These are phyloP conservation scores for Petunia axillaris DNA, from an alignment of 257 asterid genomes.

Conservation along the genomic window DNA sequence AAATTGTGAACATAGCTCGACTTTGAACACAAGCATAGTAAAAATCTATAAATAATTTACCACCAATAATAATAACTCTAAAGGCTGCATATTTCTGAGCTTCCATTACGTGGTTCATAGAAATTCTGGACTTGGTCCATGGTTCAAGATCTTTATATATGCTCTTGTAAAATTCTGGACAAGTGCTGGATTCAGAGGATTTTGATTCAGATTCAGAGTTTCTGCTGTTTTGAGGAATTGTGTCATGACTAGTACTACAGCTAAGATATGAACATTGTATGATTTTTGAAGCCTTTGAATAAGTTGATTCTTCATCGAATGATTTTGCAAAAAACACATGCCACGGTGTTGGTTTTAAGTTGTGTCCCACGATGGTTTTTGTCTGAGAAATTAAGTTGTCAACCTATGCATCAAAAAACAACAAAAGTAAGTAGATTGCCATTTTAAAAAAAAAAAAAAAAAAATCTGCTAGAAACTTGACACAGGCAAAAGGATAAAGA, in stretches of 20 bases:
- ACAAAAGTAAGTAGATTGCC: neutral
- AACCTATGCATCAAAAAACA: slow-evolving; percentile 39
- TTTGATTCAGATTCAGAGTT: neutral
- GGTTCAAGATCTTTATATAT: slow-evolving; percentile 59
- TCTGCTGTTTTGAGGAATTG: neutral
- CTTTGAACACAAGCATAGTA: slow-evolving; percentile 79
- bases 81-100: slow-evolving; percentile 61
- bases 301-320: slow-evolving; percentile 46
- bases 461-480: neutral
- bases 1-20: slow-evolving; percentile 68
- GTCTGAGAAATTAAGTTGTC: slow-evolving; percentile 49
- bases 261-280: slow-evolving; percentile 56
- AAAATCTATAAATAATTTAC: slow-evolving; percentile 57
- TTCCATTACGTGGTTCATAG: slow-evolving; percentile 45
- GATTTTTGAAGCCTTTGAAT: slow-evolving; percentile 53
- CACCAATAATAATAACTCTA: slow-evolving; percentile 53
- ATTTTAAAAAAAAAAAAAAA: neutral
- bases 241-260: slow-evolving; percentile 34
- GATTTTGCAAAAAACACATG: slow-evolving; percentile 54
- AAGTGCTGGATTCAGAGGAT: neutral
- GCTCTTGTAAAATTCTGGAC: slow-evolving; percentile 52
- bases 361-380: slow-evolving; percentile 72
- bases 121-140: slow-evolving; percentile 57
- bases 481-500: neutral
- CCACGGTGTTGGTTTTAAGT: slow-evolving; percentile 81